Percentiles rank a stretch among this genome's conserved stretches.
Evolutionary conservation across 176 grass and related monocot species (phyloP).

Genomic region (Phoenix roebelenii): DNA sequence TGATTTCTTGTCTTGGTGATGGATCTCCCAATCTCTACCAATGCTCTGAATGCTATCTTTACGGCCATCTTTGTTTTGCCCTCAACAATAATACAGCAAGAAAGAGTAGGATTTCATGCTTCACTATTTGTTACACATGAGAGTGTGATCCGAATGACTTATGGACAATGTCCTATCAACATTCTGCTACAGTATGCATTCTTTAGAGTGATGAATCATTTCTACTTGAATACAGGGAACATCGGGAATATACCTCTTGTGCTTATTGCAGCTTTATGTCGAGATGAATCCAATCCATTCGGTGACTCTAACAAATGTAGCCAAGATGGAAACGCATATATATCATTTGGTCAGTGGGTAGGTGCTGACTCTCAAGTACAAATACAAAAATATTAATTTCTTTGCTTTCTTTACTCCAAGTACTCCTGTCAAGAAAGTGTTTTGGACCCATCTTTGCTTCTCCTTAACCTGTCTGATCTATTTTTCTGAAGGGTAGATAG

Average conservation of each 20-base stretch:
- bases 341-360: slow-evolving; percentile 99
- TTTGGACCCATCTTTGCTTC: not conserved
- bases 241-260: slow-evolving; percentile 99
- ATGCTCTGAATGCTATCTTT: no score
- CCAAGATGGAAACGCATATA: slow-evolving; percentile 94
- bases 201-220: no score
- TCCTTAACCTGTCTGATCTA: not conserved
- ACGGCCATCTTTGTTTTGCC: no score
- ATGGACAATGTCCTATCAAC: no score
- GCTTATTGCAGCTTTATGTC: slow-evolving; percentile 85
- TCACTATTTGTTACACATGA: no score
- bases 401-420: not conserved
- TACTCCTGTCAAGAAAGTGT: slow-evolving; percentile 20
- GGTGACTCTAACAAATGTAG: slow-evolving; percentile 87
- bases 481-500: not conserved
- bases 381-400: not conserved
- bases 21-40: no score
- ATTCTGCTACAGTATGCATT: no score
- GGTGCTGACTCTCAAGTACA: not conserved
- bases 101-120: no score
- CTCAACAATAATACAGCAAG: no score
- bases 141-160: no score
- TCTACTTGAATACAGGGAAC: slow-evolving; percentile 50
- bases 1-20: no score
- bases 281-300: slow-evolving; percentile 89